Percentiles rank a stretch among this genome's conserved stretches.
phyloP scores from a whole-genome alignment of 805 yeast genomes.

The Myxozyma melibiosi region DNA sequence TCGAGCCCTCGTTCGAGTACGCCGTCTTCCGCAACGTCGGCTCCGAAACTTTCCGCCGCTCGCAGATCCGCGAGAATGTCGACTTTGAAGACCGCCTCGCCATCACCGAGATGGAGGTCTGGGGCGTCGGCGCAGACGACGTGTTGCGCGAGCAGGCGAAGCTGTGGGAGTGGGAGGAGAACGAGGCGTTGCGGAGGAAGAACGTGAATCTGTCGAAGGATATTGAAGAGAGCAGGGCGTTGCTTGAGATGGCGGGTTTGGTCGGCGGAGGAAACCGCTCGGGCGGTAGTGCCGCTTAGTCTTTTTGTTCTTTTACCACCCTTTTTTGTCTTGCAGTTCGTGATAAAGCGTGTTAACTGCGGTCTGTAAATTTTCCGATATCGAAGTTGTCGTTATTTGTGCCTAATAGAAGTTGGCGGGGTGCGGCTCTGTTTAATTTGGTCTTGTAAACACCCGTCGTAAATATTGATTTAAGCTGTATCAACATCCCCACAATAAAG shows the following conservation, averaged over 20 bases:
- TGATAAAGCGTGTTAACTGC: no score
- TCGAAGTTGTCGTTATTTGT: no score
- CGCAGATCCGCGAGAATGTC: slow-evolving; percentile 40
- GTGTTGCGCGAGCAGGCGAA: slow-evolving; percentile 75
- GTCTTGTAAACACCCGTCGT: no score
- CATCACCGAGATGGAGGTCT: slow-evolving; percentile 79
- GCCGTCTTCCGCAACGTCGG: slow-evolving; percentile 76
- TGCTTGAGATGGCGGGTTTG: slow-evolving; percentile 79
- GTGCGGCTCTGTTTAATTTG: no score
- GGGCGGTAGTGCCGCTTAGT: slow-evolving; percentile 51
- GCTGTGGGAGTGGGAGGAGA: slow-evolving; percentile 89
- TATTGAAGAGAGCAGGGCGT: slow-evolving; percentile 57
- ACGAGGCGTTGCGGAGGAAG: slow-evolving; percentile 79
- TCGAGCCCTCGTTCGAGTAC: slow-evolving; percentile 78
- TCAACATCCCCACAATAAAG: no score
- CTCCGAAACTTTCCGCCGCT: slow-evolving; percentile 45
- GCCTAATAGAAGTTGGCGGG: no score
- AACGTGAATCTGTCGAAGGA: slow-evolving; percentile 66
- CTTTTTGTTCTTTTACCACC: no score
- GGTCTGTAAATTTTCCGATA: no score
- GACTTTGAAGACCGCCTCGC: slow-evolving; percentile 70
- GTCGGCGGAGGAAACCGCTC: slow-evolving; percentile 50
- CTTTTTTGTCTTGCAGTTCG: no score
- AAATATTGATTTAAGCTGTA: no score
- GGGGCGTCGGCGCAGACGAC: slow-evolving; percentile 85